Base-by-base conservation (phyloP, 2,329 filamentous ascomycete species). In the Fusarium lateritium region DNA sequence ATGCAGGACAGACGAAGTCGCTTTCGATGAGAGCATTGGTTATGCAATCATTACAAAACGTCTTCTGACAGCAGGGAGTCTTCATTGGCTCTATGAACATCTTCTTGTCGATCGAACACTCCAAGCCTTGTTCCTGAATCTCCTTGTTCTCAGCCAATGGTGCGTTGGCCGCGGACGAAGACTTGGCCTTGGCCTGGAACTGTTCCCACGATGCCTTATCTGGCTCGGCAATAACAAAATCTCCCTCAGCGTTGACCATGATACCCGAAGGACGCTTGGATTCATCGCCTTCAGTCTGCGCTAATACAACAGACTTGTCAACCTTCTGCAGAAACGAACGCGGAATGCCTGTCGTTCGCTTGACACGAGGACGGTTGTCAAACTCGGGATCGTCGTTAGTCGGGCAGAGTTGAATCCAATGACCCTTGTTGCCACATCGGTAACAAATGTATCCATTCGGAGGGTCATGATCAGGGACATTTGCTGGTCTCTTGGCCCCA, bases 41-140 rank as follows among this genome's bases (percentile, higher is more conserved):
- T 83, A 99, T 98, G 91, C 96, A 99, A 80, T 98, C 94, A 89
- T 96, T 96, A 88, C 96, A 99, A 86, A 97, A 99, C 79, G 94
- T 98, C 88, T 92, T 97, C 84, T 92, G 89, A 86, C 96, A 99
- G 88, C 96, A 99, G 73, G 96, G 95, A 78, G 96, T 98, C 89
- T 97, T 97, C 87, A 97, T 96, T 88, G 96, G 95, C 81, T 98
- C 94, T 90, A 97, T 91, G 84, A 98, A 98, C 88, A 97, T 91
- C 82, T 93, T 94, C 83, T 97, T 97, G 89, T 98, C 96, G 86
- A 98, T 92, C 71, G 94, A 88, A 85, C 96, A 99, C 81, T 96
- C 92, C 78, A 99, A 85, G 72, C 95, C 95, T 76, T 89, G 91
- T 80, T 96, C 92, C 82, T 94, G 91, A 75, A 97, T 84, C 79